A percentile compares a stretch with the other conserved stretches of the same genome.
These are phyloP conservation scores for Lignosus rhinocerotis DNA, from an alignment of 1,284 basidiomycete species.

Conservation along the genomic window DNA sequence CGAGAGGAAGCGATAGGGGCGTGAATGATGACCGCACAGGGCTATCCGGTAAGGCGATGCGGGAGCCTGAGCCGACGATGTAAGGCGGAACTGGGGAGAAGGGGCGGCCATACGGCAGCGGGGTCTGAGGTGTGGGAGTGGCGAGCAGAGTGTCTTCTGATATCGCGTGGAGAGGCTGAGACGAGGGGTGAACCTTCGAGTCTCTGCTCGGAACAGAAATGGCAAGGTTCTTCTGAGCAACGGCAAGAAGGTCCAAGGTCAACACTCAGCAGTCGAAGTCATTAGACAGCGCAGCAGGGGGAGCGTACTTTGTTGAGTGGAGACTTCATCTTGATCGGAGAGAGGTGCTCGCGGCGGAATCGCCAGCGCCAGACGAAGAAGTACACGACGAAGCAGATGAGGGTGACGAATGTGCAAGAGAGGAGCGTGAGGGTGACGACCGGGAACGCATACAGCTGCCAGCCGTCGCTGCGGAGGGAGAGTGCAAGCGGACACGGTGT, in stretches of 20 bases:
- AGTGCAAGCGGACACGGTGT: too few relatives aligned
- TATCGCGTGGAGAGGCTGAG: not conserved
- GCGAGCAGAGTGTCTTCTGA: not conserved
- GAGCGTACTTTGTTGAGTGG: not conserved
- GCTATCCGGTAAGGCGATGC: not conserved
- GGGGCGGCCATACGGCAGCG: not conserved
- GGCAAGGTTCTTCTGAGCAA: too few relatives aligned
- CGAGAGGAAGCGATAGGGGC: not conserved
- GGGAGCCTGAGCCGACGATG: too few relatives aligned
- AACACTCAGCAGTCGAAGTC: not conserved
- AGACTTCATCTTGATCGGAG: not conserved
- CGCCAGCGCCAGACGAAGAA: not conserved
- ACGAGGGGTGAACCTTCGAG: not conserved
- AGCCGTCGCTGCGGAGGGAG: too few relatives aligned
- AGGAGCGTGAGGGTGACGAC: conserved; percentile 6
- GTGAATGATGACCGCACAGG: conserved; percentile 1
- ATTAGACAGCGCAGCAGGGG: not conserved
- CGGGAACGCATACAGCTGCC: conserved; percentile 1
- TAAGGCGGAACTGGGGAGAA: not conserved
- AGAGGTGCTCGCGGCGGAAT: not conserved
- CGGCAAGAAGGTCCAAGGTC: not conserved
- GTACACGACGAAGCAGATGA: conserved; percentile 3
- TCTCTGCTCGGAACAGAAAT: not conserved
- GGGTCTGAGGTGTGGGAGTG: not conserved
- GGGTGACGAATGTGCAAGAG: conserved; percentile 1